Evolutionary conservation across 179 eudicot species (phyloP).

Genomic region (Beta lomatogona): DNA sequence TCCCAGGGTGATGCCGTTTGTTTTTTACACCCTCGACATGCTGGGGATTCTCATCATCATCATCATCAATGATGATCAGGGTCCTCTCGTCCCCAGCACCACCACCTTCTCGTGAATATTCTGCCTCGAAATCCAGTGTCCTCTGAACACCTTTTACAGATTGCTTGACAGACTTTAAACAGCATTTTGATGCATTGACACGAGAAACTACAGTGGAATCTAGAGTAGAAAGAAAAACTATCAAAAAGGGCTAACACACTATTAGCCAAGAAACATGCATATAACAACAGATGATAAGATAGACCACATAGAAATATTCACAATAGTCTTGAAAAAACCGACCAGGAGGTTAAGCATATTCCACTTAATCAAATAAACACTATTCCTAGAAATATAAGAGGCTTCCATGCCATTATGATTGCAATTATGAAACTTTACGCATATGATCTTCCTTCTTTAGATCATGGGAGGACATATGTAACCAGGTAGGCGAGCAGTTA

Average conservation of each 20-base stretch:
- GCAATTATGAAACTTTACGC: background rate
- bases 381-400: background rate
- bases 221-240: background rate
- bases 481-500: too few species aligned
- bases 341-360: background rate
- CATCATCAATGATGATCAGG: conserved; percentile 34
- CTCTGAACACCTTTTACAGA: conserved; percentile 2
- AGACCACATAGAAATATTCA: background rate
- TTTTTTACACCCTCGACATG: background rate
- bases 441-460: too few species aligned
- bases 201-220: conserved; percentile 6
- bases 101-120: background rate
- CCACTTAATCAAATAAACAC: background rate
- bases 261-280: background rate
- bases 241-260: background rate
- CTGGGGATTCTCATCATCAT: conserved; percentile 19
- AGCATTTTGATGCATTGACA: background rate
- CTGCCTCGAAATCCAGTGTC: conserved; percentile 8
- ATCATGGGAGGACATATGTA: too few species aligned
- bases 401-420: background rate
- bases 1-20: background rate
- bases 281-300: background rate
- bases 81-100: background rate
- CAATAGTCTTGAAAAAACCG: background rate
- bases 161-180: background rate